Percentiles rank a stretch among this genome's conserved stretches.
These are phyloP conservation scores for Bruguiera gymnorhiza DNA, from an alignment of 345 rosid species.

Conservation along the genomic window DNA sequence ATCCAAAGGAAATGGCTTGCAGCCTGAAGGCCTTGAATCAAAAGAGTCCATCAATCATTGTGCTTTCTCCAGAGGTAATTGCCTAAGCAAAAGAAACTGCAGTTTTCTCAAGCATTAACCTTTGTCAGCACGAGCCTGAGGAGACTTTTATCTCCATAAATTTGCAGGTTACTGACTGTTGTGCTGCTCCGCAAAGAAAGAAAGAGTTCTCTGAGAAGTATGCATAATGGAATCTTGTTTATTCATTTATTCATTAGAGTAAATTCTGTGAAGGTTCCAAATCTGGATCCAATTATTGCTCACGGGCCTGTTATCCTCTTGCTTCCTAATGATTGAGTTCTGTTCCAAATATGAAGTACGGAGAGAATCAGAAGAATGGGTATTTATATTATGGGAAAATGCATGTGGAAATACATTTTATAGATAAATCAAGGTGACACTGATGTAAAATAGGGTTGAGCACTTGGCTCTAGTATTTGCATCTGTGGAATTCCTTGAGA, in stretches of 20 bases:
- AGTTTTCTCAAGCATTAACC: neutral
- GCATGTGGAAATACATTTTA: too few species aligned
- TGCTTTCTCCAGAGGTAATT: slow-evolving; percentile 47
- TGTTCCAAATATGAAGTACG: neutral
- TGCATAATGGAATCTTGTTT: slow-evolving; percentile 10
- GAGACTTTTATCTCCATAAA: slow-evolving; percentile 8
- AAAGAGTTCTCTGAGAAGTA: slow-evolving; percentile 46
- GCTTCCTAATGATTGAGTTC: neutral
- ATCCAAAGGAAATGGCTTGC: slow-evolving; percentile 41
- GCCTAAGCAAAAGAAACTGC: neutral
- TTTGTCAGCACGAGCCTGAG: neutral
- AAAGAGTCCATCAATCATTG: slow-evolving; percentile 34
- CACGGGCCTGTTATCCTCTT: neutral
- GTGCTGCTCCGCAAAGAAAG: slow-evolving; percentile 31
- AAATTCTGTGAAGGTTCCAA: neutral
- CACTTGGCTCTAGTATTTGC: neutral
- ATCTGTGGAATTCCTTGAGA: too few species aligned
- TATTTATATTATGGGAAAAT: too few species aligned
- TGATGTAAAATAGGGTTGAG: neutral
- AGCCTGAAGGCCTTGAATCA: slow-evolving; percentile 33
- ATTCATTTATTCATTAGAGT: neutral
- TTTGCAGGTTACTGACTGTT: slow-evolving; percentile 44
- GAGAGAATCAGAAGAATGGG: neutral
- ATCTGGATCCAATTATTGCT: neutral
- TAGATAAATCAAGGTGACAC: neutral